Base-by-base conservation (phyloP, 1,284 basidiomycete species). In the Cryptococcus jaspeensis region DNA sequence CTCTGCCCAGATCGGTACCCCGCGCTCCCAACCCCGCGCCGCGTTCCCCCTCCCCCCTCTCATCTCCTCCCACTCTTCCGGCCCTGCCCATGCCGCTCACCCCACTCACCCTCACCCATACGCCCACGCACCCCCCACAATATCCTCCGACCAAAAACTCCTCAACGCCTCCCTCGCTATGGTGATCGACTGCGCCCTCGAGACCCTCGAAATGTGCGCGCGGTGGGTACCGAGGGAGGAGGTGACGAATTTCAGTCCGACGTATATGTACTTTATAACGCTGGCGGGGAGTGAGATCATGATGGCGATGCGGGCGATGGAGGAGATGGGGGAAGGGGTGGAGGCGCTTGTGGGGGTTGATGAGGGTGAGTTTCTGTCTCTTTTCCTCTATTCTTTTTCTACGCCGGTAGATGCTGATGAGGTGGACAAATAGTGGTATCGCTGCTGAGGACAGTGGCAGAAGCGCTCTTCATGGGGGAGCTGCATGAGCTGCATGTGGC, bases 41-140 rank as follows among this genome's bases (percentile, higher is more conserved):
- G n/a, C n/a, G n/a, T n/a, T n/a, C 1, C 40, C 39, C 9, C 45
- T 15, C 18, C n/a, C 16, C 43, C 22, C 22, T 25, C 32, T 23
- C 43, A 20, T 1, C 5, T 38, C 28, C 36, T 50, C 35, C 39
- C 18, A 41, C 37, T 55, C 53, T 25, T 12, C 43, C n/a, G 44
- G 12, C 28, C 28, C 8, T 23, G 38, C 15, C 47, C 47, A 20
- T 42, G 22, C 40, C 23, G 42, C 53, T 15, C 12, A 36, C n/a
- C 68, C 71, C 23, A 20, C 18, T 7, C n/a, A 44, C 20, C n/a
- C n/a, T 22, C 18, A 23, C n/a, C 43, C 18, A 22, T 3, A 80
- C 55, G 84, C 81, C 16, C 79, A 76, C 11, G 93, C 82, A 7
- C 85, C 82, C 11, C 81, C 79, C 81, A 90, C 84, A 6, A 93